Evolutionary conservation across 768 basidiomycete genomes (phyloP), one percentile per base, ranked within the genome.

Genomic region (Boletus subcaerulescens): DNA sequence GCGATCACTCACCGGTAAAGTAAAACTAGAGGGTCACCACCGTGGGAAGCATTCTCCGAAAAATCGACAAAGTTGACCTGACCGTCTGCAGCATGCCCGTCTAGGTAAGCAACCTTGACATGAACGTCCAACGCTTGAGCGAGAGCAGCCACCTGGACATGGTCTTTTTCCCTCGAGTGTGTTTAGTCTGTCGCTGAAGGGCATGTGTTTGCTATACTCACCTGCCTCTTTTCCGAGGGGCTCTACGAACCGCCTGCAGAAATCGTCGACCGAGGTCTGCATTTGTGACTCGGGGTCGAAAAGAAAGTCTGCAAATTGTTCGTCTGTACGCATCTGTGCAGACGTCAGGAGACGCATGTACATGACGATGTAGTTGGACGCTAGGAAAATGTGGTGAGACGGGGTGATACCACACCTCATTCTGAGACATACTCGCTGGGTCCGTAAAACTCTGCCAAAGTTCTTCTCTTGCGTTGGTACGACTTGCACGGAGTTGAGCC

Each of bases 271-370:
- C 5, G 76, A 73, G 61, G 89, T 78, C 12, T 73, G 75, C 24
- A 80, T 79, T 26, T 78, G 82, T 0, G 82, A 81, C 29, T 93
- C 88, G 2, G 89, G 89, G 50, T 91, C 81, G 58, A 87, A 80
- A 8, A 96, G 77, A 75, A 94, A 95, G 18, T 80, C 81, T 15
- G 77, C 76, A 65, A 85, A 93, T 42, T 67, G 62, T 15, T 15
- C 82, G 77, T 9, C 80, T 74, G 60, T 65, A 20, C 87, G 86
- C 55, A 96, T 88, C 70, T 91, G 84, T 3, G 92, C 86, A 0
- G 91, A 89, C 6, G 95, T 89, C 18, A 94, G 71, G 52, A 95
- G 76, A 43, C 95, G 82, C 60, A 98, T 77, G 68, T 86, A 93
- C 57, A 86, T 80, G 20, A 91, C 86, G 65, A 92, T 83, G 22